Evolutionary conservation across 768 basidiomycete genomes (phyloP).

Genomic region (Leccinum uliginosum): DNA sequence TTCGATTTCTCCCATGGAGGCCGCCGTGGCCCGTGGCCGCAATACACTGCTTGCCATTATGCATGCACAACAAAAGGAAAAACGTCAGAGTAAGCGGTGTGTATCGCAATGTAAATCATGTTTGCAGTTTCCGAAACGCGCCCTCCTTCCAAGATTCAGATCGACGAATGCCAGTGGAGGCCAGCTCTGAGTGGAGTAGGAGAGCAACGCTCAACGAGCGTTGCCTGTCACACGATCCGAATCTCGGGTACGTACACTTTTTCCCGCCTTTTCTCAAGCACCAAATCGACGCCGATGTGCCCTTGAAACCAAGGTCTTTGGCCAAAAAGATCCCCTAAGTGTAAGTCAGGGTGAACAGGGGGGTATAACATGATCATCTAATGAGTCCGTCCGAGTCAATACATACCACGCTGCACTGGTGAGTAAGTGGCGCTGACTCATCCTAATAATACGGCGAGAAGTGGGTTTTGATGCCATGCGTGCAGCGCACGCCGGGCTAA

Average conservation of each 20-base stretch:
- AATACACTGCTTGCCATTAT: background rate
- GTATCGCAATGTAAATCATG: background rate
- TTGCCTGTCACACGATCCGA: background rate
- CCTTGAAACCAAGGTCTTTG: background rate
- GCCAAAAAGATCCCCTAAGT: background rate
- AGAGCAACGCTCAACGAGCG: background rate
- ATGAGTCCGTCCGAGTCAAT: background rate
- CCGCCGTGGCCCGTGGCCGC: background rate
- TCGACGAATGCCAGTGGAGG: background rate
- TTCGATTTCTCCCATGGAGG: background rate
- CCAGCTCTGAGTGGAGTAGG: background rate
- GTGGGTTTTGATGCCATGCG: slow-evolving; percentile 14
- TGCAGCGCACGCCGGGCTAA: slow-evolving; percentile 1
- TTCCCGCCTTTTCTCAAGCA: background rate
- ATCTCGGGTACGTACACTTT: background rate
- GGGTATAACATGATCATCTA: background rate
- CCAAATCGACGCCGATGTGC: background rate
- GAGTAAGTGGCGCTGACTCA: background rate
- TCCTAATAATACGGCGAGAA: background rate
- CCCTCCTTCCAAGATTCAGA: background rate
- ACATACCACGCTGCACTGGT: too few relatives aligned
- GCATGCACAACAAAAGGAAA: background rate
- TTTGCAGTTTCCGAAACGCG: background rate
- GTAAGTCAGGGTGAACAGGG: background rate
- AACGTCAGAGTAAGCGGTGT: background rate